Conservation (phyloP, 192 early-diverging fungal species). For the Podila epigama region DNA sequence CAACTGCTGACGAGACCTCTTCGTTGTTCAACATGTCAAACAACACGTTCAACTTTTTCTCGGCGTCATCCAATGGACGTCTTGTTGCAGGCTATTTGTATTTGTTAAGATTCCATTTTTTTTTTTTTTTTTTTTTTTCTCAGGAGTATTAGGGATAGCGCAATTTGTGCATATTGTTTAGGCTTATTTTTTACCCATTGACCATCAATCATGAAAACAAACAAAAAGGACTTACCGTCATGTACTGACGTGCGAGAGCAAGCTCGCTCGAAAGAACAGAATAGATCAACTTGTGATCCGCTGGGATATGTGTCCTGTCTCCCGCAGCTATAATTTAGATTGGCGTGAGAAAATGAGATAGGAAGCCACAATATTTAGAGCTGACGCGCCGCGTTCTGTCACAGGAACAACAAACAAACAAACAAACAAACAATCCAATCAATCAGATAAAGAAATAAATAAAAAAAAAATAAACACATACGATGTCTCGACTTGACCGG, state of each 20-base stretch:
- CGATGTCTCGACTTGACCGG: slow-evolving; percentile 60
- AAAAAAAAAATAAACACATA: slow-evolving; percentile 34
- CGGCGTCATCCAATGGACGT: slow-evolving; percentile 82
- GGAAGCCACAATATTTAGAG: background rate
- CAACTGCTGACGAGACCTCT: slow-evolving; percentile 68
- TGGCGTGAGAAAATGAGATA: background rate
- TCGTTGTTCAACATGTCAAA: slow-evolving; percentile 90
- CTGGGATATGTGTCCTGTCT: slow-evolving; percentile 85
- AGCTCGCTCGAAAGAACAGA: slow-evolving; percentile 61
- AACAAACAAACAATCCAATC: background rate
- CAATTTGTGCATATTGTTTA: too few relatives aligned
- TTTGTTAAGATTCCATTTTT: background rate
- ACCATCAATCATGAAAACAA: too few relatives aligned
- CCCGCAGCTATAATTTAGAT: slow-evolving; percentile 64
- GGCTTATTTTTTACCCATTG: too few relatives aligned
- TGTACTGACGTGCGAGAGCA: slow-evolving; percentile 57
- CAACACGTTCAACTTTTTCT: slow-evolving; percentile 78
- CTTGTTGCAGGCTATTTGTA: slow-evolving; percentile 69
- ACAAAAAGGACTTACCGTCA: slow-evolving; percentile 42
- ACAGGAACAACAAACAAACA: background rate
- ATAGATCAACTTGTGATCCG: slow-evolving; percentile 70
- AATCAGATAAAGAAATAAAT: background rate
- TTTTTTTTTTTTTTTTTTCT: too few relatives aligned
- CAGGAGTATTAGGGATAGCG: too few relatives aligned
- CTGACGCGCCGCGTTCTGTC: background rate